Evolutionary conservation across 495 filamentous ascomycete species (phyloP), one percentile per base, ranked within the genome.

Genomic region (Echria macrotheca): DNA sequence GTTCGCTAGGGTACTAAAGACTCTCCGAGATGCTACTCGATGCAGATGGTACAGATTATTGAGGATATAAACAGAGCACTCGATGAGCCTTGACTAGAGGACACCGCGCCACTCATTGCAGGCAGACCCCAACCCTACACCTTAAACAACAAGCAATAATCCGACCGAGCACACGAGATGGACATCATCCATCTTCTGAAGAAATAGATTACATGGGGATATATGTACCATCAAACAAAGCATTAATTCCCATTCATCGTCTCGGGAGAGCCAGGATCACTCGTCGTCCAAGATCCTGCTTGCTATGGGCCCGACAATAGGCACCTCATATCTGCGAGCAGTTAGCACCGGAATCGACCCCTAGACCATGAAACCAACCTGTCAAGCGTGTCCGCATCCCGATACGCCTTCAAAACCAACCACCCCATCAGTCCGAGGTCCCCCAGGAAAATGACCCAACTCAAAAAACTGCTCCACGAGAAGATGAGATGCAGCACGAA

Each of bases 211-310:
- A 32, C 32, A 29, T 21, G 33, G 21, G 19, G 25, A 45, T 46
- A 41, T 43, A 39, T 40, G 23, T 52, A 32, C 36, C 23, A 4
- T 26, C n/a, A 11, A 25, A 38, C 14, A 42, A n/a, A n/a, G n/a
- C n/a, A n/a, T n/a, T n/a, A n/a, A n/a, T n/a, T n/a, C n/a, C n/a
- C n/a, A n/a, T n/a, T n/a, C n/a, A n/a, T n/a, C n/a, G n/a, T n/a
- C n/a, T n/a, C n/a, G n/a, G n/a, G n/a, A n/a, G n/a, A n/a, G n/a
- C n/a, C n/a, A n/a, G n/a, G n/a, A 14, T 50, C 67, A 97, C 72
- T 97, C 91, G 64, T 94, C 85, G 68, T 97, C 91, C 49, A 97
- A 75, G 66, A 96, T 90, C 18, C 85, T 85, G 69, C 86, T 95
- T 29, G 91, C 91, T 63, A 96, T 72, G 26, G 71, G 71, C 7